Base-by-base conservation (phyloP, 139 green algal species). In the Chlamydomonas urium region DNA sequence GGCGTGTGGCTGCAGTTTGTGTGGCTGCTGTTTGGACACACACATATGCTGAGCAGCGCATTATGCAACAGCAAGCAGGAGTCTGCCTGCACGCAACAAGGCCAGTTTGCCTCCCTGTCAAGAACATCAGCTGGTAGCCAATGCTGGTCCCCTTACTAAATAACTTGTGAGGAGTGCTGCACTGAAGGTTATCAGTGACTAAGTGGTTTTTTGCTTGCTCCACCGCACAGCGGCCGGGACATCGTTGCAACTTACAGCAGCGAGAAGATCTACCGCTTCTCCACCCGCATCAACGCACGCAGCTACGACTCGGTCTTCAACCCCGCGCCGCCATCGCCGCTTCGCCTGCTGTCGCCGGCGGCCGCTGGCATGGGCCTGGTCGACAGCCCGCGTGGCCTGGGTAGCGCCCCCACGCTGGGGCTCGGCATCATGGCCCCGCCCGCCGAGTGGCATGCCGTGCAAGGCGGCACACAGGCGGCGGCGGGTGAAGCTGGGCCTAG, bases 201-300 rank as follows among this genome's bases (percentile, higher is more conserved):
- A 26, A 56, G 17, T 56, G 45, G 17, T 56, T 26, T 21, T 56
- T 56, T 56, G 17, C 17, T 34, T 65, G n/a, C 56, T 29, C 53
- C n/a, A 14, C 5, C 53, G 6, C 29, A 26, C 60, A 67, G 60
- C 29, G 60, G 60, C 33, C 60, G 29, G 10, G 60, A 67, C 4
- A 42, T 67, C 33, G 60, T 67, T 23, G 60, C 60, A 21, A 67
- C 19, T 26, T 67, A 67, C 60, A 42, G 60, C 60, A 45, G 29
- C 33, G 60, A 67, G 60, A 21, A 26, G 4, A 67, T 67, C 19
- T 67, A 67, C 60, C 14, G 19, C 32, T 67, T 67, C 29, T 14
- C 6, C 60, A 37, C 21, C 60, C 38, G 6, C 5, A 4, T n/a
- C 6, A 14, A 67, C 29, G 60, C 60, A 6, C 60, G 33, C 29